Evolutionary conservation across 345 rosid genomes (phyloP).

Genomic region (Pugionium cornutum): DNA sequence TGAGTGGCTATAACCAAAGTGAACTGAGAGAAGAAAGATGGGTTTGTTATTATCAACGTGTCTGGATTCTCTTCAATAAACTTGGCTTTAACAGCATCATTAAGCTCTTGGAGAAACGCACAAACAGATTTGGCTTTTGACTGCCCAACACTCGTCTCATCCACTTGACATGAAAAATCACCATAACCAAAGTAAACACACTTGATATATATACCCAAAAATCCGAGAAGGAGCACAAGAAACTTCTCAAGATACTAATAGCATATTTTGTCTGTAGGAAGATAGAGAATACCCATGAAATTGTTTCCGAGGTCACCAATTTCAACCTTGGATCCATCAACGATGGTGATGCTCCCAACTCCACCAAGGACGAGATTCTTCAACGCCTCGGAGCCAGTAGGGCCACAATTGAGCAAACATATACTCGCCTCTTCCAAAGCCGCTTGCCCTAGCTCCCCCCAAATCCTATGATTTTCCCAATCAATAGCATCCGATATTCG

Average conservation of each 20-base stretch:
- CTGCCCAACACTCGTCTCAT: constrained; percentile 69
- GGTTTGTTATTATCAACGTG: constrained; percentile 60
- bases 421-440: constrained; percentile 87
- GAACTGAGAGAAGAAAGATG: constrained; percentile 87
- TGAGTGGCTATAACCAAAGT: constrained; percentile 91
- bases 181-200: constrained; percentile 20
- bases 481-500: background rate
- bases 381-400: constrained; percentile 94
- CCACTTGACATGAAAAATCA: constrained; percentile 56
- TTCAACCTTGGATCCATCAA: constrained; percentile 92
- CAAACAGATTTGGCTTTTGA: constrained; percentile 90
- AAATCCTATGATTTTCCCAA: constrained; percentile 56
- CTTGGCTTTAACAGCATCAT: constrained; percentile 97
- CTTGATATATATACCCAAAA: background rate
- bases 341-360: constrained; percentile 84
- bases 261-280: background rate
- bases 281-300: constrained; percentile 68
- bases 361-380: constrained; percentile 98
- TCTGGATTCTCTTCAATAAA: constrained; percentile 89
- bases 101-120: constrained; percentile 90
- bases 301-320: constrained; percentile 94
- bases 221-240: background rate
- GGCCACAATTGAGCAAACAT: constrained; percentile 96
- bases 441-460: constrained; percentile 96
- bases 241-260: background rate